Conservation (phyloP, 1,284 basidiomycete genomes). For the Naganishia sp. region DNA sequence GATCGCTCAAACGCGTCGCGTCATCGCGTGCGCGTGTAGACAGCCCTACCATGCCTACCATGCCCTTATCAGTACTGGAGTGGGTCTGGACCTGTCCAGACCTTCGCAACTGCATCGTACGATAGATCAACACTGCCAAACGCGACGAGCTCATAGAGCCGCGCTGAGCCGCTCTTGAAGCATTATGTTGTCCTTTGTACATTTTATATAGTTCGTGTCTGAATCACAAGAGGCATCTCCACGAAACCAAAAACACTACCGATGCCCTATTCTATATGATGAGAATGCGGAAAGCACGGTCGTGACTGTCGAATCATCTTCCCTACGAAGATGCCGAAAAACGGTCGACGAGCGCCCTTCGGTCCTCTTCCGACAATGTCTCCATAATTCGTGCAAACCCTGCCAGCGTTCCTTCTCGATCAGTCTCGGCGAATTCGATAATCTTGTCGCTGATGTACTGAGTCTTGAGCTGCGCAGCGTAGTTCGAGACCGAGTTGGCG, state of each 20-base stretch:
- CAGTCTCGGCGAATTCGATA: constrained; percentile 36
- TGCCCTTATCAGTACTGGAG: no score
- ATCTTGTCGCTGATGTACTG: constrained; percentile 52
- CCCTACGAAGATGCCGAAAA: constrained; percentile 28
- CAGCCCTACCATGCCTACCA: no score
- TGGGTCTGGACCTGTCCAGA: no score
- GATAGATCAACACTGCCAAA: no score
- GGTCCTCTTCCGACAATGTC: constrained; percentile 33
- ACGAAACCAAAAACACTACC: constrained; percentile 4
- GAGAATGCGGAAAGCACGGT: not conserved
- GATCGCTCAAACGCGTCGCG: not conserved
- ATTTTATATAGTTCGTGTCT: constrained; percentile 14
- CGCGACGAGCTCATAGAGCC: no score
- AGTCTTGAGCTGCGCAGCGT: constrained; percentile 35
- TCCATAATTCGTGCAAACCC: constrained; percentile 36
- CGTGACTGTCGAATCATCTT: not conserved
- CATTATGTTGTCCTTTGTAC: constrained; percentile 19
- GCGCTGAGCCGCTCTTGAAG: no score
- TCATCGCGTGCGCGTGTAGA: no score
- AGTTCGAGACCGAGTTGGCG: constrained; percentile 29
- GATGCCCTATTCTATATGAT: constrained; percentile 9
- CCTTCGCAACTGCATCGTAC: no score
- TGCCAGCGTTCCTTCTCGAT: constrained; percentile 34
- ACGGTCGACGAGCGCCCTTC: constrained; percentile 30
- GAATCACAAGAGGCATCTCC: constrained; percentile 8